Evolutionary conservation across 164 flowering plant genomes (phyloP).

Genomic region (Akebia trifoliata): DNA sequence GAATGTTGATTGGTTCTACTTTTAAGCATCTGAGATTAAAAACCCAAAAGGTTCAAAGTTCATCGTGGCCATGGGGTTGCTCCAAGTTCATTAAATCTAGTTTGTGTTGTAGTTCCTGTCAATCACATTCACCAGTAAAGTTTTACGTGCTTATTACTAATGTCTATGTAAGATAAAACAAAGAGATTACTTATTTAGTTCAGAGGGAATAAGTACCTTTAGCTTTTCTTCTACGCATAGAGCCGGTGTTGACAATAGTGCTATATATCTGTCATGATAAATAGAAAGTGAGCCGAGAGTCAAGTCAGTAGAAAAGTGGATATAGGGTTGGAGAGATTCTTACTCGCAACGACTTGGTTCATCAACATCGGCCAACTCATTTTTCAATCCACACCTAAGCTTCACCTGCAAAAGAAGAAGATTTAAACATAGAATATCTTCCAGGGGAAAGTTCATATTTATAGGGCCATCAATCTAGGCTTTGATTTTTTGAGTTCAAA

Average conservation of each 20-base stretch:
- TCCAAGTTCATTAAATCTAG: conserved; percentile 57
- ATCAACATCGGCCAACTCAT: conserved; percentile 81
- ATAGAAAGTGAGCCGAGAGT: neutral
- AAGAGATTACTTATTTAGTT: neutral
- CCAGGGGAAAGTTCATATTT: neutral
- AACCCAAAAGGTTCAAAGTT: conserved; percentile 38
- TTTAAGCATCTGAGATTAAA: neutral
- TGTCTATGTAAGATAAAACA: neutral
- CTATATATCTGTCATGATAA: conserved; percentile 57
- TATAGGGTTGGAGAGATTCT: conserved; percentile 18
- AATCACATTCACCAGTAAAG: conserved; percentile 14
- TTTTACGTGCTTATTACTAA: neutral
- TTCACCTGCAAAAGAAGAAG: conserved; percentile 49
- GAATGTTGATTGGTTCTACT: neutral
- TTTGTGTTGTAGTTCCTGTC: conserved; percentile 74
- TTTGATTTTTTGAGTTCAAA: no score
- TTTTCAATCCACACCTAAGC: conserved; percentile 86
- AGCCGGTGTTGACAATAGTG: conserved; percentile 76
- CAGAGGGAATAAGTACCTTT: conserved; percentile 40
- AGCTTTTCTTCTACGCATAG: conserved; percentile 76
- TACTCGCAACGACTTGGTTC: conserved; percentile 99
- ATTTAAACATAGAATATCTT: neutral
- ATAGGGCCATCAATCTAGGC: neutral
- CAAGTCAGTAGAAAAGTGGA: neutral
- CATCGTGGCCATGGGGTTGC: conserved; percentile 67